Evolutionary conservation across 2,329 filamentous ascomycete genomes (phyloP).

Genomic region (Aspergillus transmontanensis): DNA sequence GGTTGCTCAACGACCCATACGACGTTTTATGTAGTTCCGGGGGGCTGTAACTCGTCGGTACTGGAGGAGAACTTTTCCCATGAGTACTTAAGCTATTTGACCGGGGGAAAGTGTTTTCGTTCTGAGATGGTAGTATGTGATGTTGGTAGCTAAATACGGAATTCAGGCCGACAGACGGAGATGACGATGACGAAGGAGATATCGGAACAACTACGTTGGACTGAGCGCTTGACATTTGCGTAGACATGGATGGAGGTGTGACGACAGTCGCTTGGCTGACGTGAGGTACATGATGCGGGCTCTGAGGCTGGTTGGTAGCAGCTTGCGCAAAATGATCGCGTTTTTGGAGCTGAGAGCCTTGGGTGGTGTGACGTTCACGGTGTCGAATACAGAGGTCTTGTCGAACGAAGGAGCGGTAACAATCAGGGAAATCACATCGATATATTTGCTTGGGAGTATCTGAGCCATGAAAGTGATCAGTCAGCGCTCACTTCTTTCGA

Average conservation of each 20-base stretch:
- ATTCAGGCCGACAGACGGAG: constrained; percentile 27
- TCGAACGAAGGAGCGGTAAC: constrained; percentile 85
- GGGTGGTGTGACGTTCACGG: constrained; percentile 74
- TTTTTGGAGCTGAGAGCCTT: constrained; percentile 54
- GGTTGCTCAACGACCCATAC: constrained; percentile 19
- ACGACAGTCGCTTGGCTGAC: constrained; percentile 9
- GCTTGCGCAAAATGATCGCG: constrained; percentile 48
- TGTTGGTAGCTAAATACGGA: constrained; percentile 27
- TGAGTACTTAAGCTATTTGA: constrained; percentile 31
- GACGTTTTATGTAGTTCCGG: constrained; percentile 24
- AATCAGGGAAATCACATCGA: constrained; percentile 88
- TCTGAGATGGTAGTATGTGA: constrained; percentile 27
- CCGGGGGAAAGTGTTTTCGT: constrained; percentile 29
- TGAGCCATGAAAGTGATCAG: constrained; percentile 35
- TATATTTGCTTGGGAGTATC: constrained; percentile 95
- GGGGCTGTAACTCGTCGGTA: constrained; percentile 30
- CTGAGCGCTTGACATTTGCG: constrained; percentile 11
- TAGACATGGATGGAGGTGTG: constrained; percentile 10
- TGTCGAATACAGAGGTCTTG: constrained; percentile 89
- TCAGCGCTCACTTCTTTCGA: constrained; percentile 16
- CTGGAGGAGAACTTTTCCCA: constrained; percentile 30
- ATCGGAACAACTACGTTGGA: constrained; percentile 25
- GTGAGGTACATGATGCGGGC: constrained; percentile 24
- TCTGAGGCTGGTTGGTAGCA: constrained; percentile 21
- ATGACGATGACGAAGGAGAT: constrained; percentile 25